Percentiles rank a stretch among this genome's conserved stretches.
Conservation (phyloP, 2,329 filamentous ascomycete species). For the Fusarium cyanostomum region DNA sequence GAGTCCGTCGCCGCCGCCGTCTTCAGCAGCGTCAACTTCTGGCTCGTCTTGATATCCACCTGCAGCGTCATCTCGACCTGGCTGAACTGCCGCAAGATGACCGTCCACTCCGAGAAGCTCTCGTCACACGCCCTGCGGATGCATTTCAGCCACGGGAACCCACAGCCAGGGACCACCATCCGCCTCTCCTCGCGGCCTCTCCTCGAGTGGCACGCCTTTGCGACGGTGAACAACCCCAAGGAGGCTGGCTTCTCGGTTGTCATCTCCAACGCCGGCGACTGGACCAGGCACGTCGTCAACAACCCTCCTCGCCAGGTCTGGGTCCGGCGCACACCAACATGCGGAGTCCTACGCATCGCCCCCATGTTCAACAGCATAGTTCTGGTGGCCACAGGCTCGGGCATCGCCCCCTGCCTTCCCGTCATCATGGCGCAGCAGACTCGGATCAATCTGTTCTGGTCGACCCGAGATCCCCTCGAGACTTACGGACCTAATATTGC, state of each 20-base stretch:
- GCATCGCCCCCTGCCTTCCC: conserved; percentile 68
- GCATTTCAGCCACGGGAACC: conserved; percentile 68
- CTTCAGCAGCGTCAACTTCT: conserved; percentile 60
- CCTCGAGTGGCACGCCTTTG: conserved; percentile 76
- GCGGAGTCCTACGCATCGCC: conserved; percentile 71
- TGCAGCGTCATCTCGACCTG: conserved; percentile 72
- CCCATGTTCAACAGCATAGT: conserved; percentile 69
- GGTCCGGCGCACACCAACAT: conserved; percentile 70
- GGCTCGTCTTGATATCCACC: conserved; percentile 71
- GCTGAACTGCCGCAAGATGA: conserved; percentile 70
- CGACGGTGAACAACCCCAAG: conserved; percentile 68
- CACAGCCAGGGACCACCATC: conserved; percentile 54
- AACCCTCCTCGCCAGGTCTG: conserved; percentile 67
- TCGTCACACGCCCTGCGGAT: conserved; percentile 75
- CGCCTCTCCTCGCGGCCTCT: conserved; percentile 69
- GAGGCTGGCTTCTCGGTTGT: conserved; percentile 67
- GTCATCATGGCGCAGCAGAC: conserved; percentile 58
- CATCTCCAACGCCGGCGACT: conserved; percentile 75
- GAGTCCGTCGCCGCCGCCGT: conserved; percentile 1
- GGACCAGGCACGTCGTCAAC: conserved; percentile 66
- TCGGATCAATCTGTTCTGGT: conserved; percentile 69
- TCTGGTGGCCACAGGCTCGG: conserved; percentile 73
- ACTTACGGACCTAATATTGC: conserved; percentile 68
- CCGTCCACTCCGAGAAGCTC: conserved; percentile 68
- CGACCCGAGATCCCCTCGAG: conserved; percentile 61